Evolutionary conservation across 371 early-diverging fungal genomes (phyloP).

Genomic region (Lichtheimia hyalospora): DNA sequence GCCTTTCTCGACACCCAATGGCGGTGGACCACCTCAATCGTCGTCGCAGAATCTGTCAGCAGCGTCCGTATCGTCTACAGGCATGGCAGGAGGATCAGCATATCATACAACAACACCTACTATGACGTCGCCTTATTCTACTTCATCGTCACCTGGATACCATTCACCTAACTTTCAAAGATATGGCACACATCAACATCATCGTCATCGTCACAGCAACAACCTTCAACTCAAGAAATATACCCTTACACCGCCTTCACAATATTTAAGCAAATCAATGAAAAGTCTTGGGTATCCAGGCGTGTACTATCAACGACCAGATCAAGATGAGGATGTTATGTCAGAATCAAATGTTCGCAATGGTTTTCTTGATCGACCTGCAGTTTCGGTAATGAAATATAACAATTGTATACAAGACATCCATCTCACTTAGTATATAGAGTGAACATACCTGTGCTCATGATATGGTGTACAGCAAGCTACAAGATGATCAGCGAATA

Average conservation of each 20-base stretch:
- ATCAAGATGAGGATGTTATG: constrained; percentile 64
- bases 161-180: constrained; percentile 40
- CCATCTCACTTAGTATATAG: constrained; percentile 9
- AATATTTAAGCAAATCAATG: constrained; percentile 49
- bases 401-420: no score
- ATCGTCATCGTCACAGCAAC: no score
- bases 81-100: constrained; percentile 16
- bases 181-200: constrained; percentile 12
- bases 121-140: constrained; percentile 49
- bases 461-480: constrained; percentile 49
- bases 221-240: constrained; percentile 46
- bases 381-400: constrained; percentile 36
- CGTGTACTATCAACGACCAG: constrained; percentile 61
- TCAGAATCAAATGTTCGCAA: constrained; percentile 70
- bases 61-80: constrained; percentile 4
- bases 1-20: constrained; percentile 30
- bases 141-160: constrained; percentile 49
- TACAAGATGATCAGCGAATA: constrained; percentile 52
- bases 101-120: constrained; percentile 28
- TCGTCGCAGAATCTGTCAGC: no score
- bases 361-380: constrained; percentile 64
- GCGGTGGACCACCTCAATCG: not conserved
- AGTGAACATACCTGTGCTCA: constrained; percentile 54
- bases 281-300: constrained; percentile 64
- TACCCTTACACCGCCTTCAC: constrained; percentile 45